A percentile compares a stretch with the other conserved stretches of the same genome.
Evolutionary conservation across 148 eudicot genomes (phyloP).

Genomic region (Rheum nobile): DNA sequence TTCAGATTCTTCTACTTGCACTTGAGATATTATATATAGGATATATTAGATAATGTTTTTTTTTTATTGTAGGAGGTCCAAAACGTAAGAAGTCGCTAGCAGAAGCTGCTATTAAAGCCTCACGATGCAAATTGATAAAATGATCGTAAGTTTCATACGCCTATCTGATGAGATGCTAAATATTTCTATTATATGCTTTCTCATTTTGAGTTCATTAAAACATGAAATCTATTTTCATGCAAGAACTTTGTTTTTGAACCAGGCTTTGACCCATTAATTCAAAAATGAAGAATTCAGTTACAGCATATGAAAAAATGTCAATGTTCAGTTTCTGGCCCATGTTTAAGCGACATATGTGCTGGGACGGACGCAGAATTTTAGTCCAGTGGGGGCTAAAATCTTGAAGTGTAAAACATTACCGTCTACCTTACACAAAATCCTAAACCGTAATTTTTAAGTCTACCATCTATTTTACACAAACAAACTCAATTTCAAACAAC

Average conservation of each 20-base stretch:
- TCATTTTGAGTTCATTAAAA: neutral
- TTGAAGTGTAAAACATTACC: too few relatives aligned
- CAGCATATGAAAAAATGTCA: neutral
- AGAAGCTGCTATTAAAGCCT: slow-evolving; percentile 37
- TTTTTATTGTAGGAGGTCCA: slow-evolving; percentile 41
- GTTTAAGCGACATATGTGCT: neutral
- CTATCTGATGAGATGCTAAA: neutral
- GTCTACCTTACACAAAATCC: too few relatives aligned
- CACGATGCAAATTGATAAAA: slow-evolving; percentile 35
- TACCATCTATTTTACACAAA: too few relatives aligned
- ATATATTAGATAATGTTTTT: neutral
- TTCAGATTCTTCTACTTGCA: neutral
- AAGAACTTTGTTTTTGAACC: neutral
- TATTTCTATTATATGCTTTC: slow-evolving; percentile 3
- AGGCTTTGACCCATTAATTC: neutral
- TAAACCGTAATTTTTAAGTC: too few relatives aligned
- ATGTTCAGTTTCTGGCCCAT: neutral
- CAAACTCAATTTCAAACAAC: too few relatives aligned
- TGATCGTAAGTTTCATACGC: slow-evolving; percentile 43
- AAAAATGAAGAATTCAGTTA: neutral
- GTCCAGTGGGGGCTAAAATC: too few relatives aligned
- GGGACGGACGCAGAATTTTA: too few relatives aligned
- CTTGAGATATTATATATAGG: neutral
- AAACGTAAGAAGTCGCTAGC: slow-evolving; percentile 66
- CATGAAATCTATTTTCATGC: neutral